Evolutionary conservation across 129 eudicot genomes (phyloP).

Genomic region (Artemisia tridentata): DNA sequence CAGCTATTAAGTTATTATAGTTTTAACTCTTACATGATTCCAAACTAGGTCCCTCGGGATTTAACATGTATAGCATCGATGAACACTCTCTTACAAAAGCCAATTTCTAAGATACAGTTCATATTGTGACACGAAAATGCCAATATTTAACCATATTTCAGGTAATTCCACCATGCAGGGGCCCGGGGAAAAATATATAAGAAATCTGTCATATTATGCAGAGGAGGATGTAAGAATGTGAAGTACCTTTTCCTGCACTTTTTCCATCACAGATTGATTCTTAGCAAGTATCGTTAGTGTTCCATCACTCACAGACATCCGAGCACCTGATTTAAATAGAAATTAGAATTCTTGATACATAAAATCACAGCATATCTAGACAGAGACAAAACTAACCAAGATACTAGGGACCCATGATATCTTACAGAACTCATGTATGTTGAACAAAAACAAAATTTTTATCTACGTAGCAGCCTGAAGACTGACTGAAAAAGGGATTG

Average conservation of each 20-base stretch:
- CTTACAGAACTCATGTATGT: not conserved
- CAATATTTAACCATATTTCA: not conserved
- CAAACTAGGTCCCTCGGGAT: too few species aligned
- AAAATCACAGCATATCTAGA: constrained; percentile 13
- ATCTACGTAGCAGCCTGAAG: too few species aligned
- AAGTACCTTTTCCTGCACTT: constrained; percentile 79
- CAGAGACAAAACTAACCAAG: not conserved
- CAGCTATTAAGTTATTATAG: too few species aligned
- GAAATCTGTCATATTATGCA: constrained; percentile 13
- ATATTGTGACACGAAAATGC: not conserved
- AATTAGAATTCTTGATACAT: constrained; percentile 13
- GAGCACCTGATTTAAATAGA: constrained; percentile 51
- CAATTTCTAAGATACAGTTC: too few species aligned
- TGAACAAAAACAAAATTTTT: too few species aligned
- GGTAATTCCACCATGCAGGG: not conserved
- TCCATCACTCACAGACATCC: constrained; percentile 84
- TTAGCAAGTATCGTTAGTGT: constrained; percentile 69
- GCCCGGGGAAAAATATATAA: not conserved
- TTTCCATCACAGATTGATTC: constrained; percentile 69
- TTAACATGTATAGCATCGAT: too few species aligned
- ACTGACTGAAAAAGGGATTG: too few species aligned
- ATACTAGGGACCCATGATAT: constrained; percentile 7
- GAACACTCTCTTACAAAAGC: too few species aligned
- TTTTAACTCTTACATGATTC: too few species aligned
- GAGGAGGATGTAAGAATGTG: constrained; percentile 7